Evolutionary conservation across 1,284 basidiomycete species (phyloP).

Genomic region (Rugosomyces carneus): DNA sequence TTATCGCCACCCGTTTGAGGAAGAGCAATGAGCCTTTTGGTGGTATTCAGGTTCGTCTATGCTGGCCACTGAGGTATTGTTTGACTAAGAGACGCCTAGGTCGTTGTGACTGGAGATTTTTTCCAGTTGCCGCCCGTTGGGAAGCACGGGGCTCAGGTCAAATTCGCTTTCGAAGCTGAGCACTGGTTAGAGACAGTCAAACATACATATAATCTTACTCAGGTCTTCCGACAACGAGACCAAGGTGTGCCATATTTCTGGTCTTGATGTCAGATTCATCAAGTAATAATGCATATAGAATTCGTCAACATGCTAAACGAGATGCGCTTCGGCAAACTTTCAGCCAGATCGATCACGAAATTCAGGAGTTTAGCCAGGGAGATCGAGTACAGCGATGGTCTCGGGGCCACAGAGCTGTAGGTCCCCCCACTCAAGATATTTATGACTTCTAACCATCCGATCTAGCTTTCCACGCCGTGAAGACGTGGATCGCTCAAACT

Average conservation of each 20-base stretch:
- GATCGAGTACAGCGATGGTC: conserved; percentile 64
- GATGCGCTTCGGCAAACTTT: conserved; percentile 75
- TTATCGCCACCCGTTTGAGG: conserved; percentile 57
- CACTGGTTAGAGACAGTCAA: conserved; percentile 78
- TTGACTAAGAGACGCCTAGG: too few species aligned
- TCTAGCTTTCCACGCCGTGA: conserved; percentile 79
- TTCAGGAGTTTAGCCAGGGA: conserved; percentile 58
- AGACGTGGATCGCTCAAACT: conserved; percentile 88
- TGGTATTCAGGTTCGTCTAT: conserved; percentile 76
- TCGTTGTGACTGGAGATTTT: conserved; percentile 93
- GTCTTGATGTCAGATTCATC: too few species aligned
- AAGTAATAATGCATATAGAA: conserved; percentile 36
- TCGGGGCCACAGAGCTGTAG: conserved; percentile 80
- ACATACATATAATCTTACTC: conserved; percentile 79
- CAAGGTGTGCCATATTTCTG: conserved; percentile 38
- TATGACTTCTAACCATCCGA: conserved; percentile 5
- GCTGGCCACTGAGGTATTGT: too few species aligned
- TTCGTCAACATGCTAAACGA: conserved; percentile 91
- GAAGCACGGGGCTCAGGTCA: conserved; percentile 32
- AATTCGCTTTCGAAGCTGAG: conserved; percentile 87
- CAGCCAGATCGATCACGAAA: conserved; percentile 37
- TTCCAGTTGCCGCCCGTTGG: conserved; percentile 93
- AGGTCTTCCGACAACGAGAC: conserved; percentile 81
- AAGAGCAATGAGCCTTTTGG: conserved; percentile 76
- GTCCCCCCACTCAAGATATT: conserved; percentile 15